Evolutionary conservation across 139 green algal genomes (phyloP), one percentile per base, ranked within the genome.

Genomic region (Astrephomene gubernaculifera): DNA sequence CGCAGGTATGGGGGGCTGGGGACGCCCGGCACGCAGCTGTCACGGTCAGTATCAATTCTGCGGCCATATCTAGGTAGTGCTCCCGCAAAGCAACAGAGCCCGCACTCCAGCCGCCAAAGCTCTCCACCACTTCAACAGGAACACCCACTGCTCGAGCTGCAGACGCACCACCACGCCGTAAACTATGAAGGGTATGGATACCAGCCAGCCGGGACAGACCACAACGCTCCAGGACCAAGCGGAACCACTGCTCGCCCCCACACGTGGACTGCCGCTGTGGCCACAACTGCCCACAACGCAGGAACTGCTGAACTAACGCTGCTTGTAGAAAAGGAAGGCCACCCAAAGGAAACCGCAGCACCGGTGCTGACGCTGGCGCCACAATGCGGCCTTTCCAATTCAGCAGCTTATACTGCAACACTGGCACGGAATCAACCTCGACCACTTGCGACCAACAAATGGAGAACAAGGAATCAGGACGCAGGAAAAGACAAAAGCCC

Each of bases 41-140:
- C n/a, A n/a, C n/a, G n/a, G n/a, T n/a, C n/a, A n/a, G n/a, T n/a
- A n/a, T n/a, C n/a, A n/a, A n/a, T n/a, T n/a, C n/a, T n/a, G n/a
- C n/a, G n/a, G n/a, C 44, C 29, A 64, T n/a, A 64, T 79, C 71
- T 27, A 79, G 12, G 39, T 79, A 79, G 29, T 79, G 71, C 71
- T 43, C 44, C 6, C 71, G 71, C 43, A 79, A 43, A 2, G 71
- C 71, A 1, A 1, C 1, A 6, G 70, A 79, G 8, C 29, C n/a
- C 9, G 44, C 70, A 8, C 9, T 9, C 70, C 70, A 79, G 29
- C 44, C 71, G 3, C 71, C 71, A 29, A 79, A 64, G 29, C 9
- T 36, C 29, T 79, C 44, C 39, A 79, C 63, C 5, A 79, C 44
- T 10, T 79, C 71, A 43, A 79, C n/a, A 25, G 44, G 71, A 10